A percentile compares a stretch with the other conserved stretches of the same genome.
These are phyloP conservation scores for Citrus cavaleriei DNA, from an alignment of 345 rosid genomes.

Conservation along the genomic window DNA sequence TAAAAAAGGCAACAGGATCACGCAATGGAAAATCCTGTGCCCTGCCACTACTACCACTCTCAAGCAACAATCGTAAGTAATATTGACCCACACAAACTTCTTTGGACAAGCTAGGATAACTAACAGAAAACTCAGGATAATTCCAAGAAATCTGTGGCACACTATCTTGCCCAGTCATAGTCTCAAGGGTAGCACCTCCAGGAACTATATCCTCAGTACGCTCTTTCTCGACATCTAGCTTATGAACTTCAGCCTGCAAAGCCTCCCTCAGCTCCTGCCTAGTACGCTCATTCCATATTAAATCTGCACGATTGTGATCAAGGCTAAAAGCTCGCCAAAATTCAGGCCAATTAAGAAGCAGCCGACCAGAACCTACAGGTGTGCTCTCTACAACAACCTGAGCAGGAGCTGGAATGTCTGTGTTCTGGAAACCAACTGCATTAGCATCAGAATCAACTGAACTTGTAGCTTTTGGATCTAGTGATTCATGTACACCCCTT, in stretches of 20 bases:
- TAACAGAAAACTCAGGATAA: slow-evolving; percentile 86
- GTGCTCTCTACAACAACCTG: slow-evolving; percentile 93
- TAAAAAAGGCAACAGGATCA: slow-evolving; percentile 92
- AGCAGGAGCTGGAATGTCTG: slow-evolving; percentile 89
- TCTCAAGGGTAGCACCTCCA: slow-evolving; percentile 55
- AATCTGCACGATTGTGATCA: slow-evolving; percentile 98
- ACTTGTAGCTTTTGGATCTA: slow-evolving; percentile 48
- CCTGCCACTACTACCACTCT: slow-evolving; percentile 82
- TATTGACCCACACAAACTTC: slow-evolving; percentile 99
- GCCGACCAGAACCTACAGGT: slow-evolving; percentile 93
- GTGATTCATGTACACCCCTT: slow-evolving; percentile 34
- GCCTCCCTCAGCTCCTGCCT: slow-evolving; percentile 97
- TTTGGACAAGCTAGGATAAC: slow-evolving; percentile 92
- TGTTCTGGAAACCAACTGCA: slow-evolving; percentile 38
- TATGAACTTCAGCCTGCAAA: slow-evolving; percentile 96
- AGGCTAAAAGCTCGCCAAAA: slow-evolving; percentile 99
- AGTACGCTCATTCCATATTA: slow-evolving; percentile 98
- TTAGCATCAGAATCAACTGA: slow-evolving; percentile 43
- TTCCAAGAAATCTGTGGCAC: slow-evolving; percentile 94
- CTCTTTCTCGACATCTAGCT: slow-evolving; percentile 91
- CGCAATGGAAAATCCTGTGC: slow-evolving; percentile 98
- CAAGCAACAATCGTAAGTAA: slow-evolving; percentile 95
- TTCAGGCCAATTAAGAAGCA: slow-evolving; percentile 93
- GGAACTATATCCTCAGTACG: slow-evolving; percentile 96
- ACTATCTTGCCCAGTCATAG: slow-evolving; percentile 62